Percentiles rank a stretch among this genome's conserved stretches.
These are phyloP conservation scores for Tetrahymena elliotti DNA, from an alignment of 73 alveolate genomes.

Conservation along the genomic window DNA sequence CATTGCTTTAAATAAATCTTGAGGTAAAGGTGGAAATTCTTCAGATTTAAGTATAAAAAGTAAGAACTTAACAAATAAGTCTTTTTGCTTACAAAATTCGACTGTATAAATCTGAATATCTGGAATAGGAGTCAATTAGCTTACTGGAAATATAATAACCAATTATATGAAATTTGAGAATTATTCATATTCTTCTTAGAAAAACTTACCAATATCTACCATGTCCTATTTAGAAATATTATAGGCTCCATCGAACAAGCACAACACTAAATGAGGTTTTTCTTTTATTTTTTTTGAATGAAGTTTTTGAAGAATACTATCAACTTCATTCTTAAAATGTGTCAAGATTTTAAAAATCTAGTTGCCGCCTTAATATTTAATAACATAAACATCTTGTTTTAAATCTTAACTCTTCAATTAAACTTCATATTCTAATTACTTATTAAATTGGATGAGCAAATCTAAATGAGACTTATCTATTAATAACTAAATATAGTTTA, in stretches of 20 bases:
- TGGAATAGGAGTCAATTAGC: background rate
- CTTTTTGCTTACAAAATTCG: background rate
- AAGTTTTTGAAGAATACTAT: background rate
- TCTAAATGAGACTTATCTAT: background rate
- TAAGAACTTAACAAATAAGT: background rate
- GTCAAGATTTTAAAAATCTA: background rate
- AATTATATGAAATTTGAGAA: background rate
- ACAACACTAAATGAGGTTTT: background rate
- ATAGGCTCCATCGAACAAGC: background rate
- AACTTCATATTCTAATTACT: background rate
- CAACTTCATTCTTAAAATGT: background rate
- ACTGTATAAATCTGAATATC: background rate
- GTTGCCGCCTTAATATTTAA: background rate
- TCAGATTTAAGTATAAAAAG: background rate
- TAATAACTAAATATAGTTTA: background rate
- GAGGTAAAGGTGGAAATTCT: background rate
- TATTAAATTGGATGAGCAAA: background rate
- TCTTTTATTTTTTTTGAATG: background rate
- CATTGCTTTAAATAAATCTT: background rate
- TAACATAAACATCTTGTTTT: background rate
- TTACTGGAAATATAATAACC: background rate
- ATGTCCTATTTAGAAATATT: background rate
- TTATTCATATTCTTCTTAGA: background rate
- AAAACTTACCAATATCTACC: background rate
- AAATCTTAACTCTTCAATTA: background rate